Conservation (phyloP, 768 basidiomycete genomes). For the Lactarius hatsudake region DNA sequence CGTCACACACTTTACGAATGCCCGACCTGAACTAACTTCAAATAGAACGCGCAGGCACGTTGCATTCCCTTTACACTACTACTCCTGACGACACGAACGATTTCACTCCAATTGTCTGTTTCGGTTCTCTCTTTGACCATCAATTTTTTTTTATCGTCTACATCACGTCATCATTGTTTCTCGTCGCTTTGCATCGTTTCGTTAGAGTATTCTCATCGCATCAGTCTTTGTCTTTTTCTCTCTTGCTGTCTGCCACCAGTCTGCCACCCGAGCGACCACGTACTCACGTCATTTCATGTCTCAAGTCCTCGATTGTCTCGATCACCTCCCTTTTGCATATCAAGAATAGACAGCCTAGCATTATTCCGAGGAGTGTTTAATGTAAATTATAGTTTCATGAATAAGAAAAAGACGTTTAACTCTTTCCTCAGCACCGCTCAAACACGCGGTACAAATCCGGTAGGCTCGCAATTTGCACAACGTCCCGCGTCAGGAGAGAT, state of each 20-base stretch:
- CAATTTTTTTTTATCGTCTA: neutral
- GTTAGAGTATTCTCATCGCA: neutral
- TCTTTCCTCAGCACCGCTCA: conserved; percentile 67
- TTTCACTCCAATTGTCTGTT: neutral
- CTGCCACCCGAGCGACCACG: neutral
- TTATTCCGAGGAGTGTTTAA: conserved; percentile 6
- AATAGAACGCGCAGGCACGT: neutral
- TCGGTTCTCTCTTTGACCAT: neutral
- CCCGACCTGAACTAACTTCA: neutral
- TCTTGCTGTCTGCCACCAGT: neutral
- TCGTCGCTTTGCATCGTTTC: conserved; percentile 1
- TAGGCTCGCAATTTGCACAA: conserved; percentile 85
- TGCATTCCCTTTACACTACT: neutral
- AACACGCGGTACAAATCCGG: conserved; percentile 94
- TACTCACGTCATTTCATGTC: conserved; percentile 13
- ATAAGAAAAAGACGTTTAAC: neutral
- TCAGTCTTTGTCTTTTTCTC: neutral
- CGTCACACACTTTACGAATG: neutral
- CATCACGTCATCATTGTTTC: neutral
- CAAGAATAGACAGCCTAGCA: conserved; percentile 5
- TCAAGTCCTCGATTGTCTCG: conserved; percentile 13
- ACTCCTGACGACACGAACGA: conserved; percentile 3
- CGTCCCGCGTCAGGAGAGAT: conserved; percentile 63
- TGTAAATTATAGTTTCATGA: conserved; percentile 18
- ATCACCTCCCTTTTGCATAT: neutral